Base-by-base conservation (phyloP, 495 filamentous ascomycete genomes). In the Massariosphaeria phaeospora region DNA sequence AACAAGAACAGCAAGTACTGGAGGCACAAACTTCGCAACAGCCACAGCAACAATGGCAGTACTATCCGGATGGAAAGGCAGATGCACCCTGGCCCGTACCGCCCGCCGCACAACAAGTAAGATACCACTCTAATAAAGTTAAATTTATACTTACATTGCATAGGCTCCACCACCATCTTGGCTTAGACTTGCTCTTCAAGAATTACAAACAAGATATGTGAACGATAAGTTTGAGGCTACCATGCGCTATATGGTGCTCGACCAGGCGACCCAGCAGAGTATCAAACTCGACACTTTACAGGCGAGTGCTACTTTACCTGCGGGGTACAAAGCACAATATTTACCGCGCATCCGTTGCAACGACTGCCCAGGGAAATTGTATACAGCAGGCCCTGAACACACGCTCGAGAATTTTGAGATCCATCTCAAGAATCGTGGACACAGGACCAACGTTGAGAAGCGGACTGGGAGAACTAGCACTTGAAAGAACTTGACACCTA, bases 341-440 rank as follows among this genome's bases (percentile, higher is more conserved):
- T 75, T 94, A 33, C 89, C 93, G 0, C 79, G 93, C 25, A 95
- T 96, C 48, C 78, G 84, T 29, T 98, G 93, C 64, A 79, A 81
- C 35, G 93, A 96, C 66, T 96, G 93, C 70, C 87, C 91, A 1
- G 88, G 89, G 29, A 96, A 96, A 67, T 72, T 95, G 26, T 98
- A 98, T 67, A 95, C 86, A 0, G 85, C 89, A 1, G 86, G 87
- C 0, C 91, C 91, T 0, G 88, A 81, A 20, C 83, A 77, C 64
- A 88, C 89, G 0, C 84, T 89, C 10, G 82, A 83, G n/a, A 90
- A 93, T 64, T 96, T 96, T 51, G 84, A 91, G 70, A 82, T 91
- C 5, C 90, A 96, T 71, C 72, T 95, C n/a, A 84, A 80, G 61
- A 93, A 94, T 69, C 71, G 81, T 31, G 68, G 76, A 18, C 93